Base-by-base conservation (phyloP, 495 filamentous ascomycete genomes). In the Xylaria castorea region DNA sequence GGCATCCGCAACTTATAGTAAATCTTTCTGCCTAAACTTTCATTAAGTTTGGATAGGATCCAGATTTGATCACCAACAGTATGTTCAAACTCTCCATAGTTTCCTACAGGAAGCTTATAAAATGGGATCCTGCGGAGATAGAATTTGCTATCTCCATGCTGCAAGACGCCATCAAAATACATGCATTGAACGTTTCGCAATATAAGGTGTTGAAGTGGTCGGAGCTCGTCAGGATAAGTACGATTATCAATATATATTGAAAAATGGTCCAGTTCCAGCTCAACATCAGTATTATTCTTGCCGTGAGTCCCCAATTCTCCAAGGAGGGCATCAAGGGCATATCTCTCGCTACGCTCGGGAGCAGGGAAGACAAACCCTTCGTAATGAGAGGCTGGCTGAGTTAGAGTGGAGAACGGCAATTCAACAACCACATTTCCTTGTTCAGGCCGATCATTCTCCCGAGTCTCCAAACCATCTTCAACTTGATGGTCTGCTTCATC, bases 1-100 rank as follows among this genome's bases (percentile, higher is more conserved):
- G 91, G 89, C 1, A 78, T 81, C 20, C 75, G 79, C 1, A 94
- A 78, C 20, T 83, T 82, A 75, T 93, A 94, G 82, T 91, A 94
- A 7, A 92, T 77, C 38, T 86, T 77, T 0, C 71, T 72, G 8
- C 58, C 71, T 22, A 73, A 71, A 1, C 78, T 76, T 0, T 79
- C 58, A 18, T 83, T 77, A 1, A 75, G 25, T 12, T 50, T 34
- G 0, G 90, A 90, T 55, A 89, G 86, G 38, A 93, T 87, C 87
- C 89, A 93, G 27, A 93, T 85, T 38, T 87, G 81, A 12, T 79
- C 83, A 27, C 75, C 80, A 67, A 90, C 87, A 4, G 81, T 82
- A 60, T 85, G 77, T n/a, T 80, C 66, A 0, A 77, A 67, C 22
- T 82, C 74, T 4, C 86, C 88, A 80, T 93, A 93, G 68, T 90